Percentiles rank a stretch among this genome's conserved stretches.
Evolutionary conservation across 208 protist species (phyloP).

Genomic region (Acanthamoeba culbertsoni): DNA sequence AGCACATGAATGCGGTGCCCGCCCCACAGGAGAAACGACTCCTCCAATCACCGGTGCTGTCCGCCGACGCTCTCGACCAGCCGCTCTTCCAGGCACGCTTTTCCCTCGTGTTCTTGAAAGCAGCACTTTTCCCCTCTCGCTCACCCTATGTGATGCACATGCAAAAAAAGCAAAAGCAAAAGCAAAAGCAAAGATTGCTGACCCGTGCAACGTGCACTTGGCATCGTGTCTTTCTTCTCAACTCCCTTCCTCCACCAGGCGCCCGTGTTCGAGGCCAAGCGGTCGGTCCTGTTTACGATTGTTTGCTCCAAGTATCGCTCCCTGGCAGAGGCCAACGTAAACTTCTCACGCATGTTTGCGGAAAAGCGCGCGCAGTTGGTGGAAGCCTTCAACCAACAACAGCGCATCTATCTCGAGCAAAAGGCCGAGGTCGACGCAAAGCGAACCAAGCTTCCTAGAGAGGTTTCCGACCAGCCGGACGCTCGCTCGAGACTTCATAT

Average conservation of each 20-base stretch:
- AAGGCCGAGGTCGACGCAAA: slow-evolving; percentile 44
- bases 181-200: no score
- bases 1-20: neutral
- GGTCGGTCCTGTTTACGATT: slow-evolving; percentile 43
- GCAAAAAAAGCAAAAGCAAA: no score
- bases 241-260: neutral
- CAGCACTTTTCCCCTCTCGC: no score
- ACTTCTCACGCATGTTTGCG: slow-evolving; percentile 16
- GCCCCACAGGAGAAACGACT: neutral
- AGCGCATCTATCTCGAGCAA: slow-evolving; percentile 46
- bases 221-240: neutral
- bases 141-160: no score
- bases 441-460: slow-evolving; percentile 1
- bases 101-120: neutral
- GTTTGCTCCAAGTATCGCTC: slow-evolving; percentile 58
- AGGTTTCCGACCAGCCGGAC: neutral
- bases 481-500: neutral
- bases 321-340: slow-evolving; percentile 42
- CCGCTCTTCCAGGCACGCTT: neutral
- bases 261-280: neutral
- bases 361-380: slow-evolving; percentile 53
- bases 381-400: slow-evolving; percentile 61
- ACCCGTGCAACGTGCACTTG: neutral
- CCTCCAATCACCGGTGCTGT: neutral
- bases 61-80: neutral